A percentile compares a stretch with the other conserved stretches of the same genome.
These are phyloP conservation scores for Carex myosuroides DNA, from an alignment of 176 grass and related monocot species.

Conservation along the genomic window DNA sequence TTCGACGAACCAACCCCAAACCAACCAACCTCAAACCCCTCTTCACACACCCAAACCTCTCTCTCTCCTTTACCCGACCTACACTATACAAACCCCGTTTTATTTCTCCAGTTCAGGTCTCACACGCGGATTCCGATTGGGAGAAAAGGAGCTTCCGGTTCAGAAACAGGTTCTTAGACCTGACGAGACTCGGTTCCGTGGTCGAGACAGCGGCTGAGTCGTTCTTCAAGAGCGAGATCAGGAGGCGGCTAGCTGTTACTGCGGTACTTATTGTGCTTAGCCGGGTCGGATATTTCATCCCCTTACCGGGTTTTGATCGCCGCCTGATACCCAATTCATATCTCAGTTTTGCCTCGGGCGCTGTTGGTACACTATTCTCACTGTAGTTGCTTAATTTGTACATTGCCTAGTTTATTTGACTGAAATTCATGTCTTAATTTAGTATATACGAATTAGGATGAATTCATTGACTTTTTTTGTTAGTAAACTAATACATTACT, in stretches of 20 bases:
- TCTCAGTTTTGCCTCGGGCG: constrained; percentile 73
- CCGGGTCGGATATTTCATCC: constrained; percentile 79
- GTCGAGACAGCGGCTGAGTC: constrained; percentile 60
- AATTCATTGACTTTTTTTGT: not conserved
- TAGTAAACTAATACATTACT: not conserved
- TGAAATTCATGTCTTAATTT: not conserved
- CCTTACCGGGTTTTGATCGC: constrained; percentile 85
- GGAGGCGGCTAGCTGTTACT: constrained; percentile 61
- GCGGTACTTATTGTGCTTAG: constrained; percentile 65
- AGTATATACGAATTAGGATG: not conserved
- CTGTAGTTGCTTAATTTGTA: not conserved
- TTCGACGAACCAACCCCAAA: not conserved
- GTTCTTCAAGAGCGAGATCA: constrained; percentile 97
- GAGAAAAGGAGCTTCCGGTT: constrained; percentile 30
- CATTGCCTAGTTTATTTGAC: not conserved
- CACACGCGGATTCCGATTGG: not conserved
- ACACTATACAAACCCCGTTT: not conserved
- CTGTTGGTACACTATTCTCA: constrained; percentile 34
- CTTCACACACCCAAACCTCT: not conserved
- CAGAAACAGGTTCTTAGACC: constrained; percentile 73
- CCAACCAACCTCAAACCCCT: not conserved
- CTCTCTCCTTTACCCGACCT: not conserved
- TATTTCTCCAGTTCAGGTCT: not conserved
- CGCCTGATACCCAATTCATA: constrained; percentile 79
- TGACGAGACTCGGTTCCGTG: constrained; percentile 62